Evolutionary conservation across 225 moss, liverwort and hornwort species (phyloP).

Genomic region (Ulota crispa): DNA sequence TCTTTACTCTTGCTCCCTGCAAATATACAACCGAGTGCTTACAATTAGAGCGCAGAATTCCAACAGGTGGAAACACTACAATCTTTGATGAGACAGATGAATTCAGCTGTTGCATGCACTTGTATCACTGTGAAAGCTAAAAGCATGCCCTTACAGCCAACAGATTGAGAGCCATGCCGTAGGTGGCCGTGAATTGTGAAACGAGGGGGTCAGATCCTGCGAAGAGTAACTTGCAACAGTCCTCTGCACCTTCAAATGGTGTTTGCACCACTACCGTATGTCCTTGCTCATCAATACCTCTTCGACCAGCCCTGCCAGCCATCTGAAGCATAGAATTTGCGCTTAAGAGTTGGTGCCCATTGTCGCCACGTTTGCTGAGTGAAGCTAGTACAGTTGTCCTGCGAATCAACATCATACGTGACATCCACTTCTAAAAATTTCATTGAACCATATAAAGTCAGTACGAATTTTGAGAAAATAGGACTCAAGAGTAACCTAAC

Average conservation of each 20-base stretch:
- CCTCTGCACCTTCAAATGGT: constrained; percentile 93
- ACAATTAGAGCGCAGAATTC: not conserved
- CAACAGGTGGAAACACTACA: not conserved
- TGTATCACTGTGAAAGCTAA: constrained; percentile 7
- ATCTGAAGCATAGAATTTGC: constrained; percentile 98
- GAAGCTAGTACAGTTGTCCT: constrained; percentile 92
- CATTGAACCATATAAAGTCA: not conserved
- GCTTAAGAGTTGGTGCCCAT: constrained; percentile 76
- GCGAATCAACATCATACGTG: constrained; percentile 24
- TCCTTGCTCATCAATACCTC: constrained; percentile 91
- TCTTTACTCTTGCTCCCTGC: constrained; percentile 79
- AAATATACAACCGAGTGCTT: constrained; percentile 6
- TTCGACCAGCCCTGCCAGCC: constrained; percentile 96
- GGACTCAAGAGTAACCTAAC: not conserved
- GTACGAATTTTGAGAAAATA: constrained; percentile 2
- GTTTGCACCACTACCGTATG: constrained; percentile 94
- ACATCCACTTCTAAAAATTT: constrained; percentile 1
- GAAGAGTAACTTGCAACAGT: constrained; percentile 91
- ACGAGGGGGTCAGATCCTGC: constrained; percentile 89
- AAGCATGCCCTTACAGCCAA: constrained; percentile 60
- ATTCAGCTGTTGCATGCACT: constrained; percentile 2
- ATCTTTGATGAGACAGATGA: not conserved
- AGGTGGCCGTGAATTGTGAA: constrained; percentile 97
- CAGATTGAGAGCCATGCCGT: constrained; percentile 97
- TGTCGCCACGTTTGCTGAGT: constrained; percentile 91